These are phyloP conservation scores for Globisporangium nagaii DNA, from an alignment of 352 stramenopile genomes.

Conservation along the genomic window DNA sequence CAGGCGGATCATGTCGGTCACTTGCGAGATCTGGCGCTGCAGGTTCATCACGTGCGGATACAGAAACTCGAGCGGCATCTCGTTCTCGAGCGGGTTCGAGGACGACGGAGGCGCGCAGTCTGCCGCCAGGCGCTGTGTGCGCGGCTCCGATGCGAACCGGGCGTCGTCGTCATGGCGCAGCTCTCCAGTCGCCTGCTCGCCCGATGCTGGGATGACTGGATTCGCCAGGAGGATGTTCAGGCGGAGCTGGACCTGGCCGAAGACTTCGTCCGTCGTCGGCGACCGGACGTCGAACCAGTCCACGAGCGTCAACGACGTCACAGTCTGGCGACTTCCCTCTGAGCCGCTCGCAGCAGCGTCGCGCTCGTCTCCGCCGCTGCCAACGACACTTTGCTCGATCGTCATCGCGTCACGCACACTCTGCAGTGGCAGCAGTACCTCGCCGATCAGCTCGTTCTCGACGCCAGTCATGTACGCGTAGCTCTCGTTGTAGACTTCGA, in stretches of 20 bases:
- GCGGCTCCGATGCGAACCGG: not conserved
- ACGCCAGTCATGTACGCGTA: constrained; percentile 77
- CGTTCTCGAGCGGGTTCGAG: constrained; percentile 43
- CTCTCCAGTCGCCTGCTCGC: constrained; percentile 3
- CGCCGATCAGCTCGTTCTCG: constrained; percentile 67
- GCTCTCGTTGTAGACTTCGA: constrained; percentile 71
- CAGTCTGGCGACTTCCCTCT: constrained; percentile 23
- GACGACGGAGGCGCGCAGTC: constrained; percentile 34
- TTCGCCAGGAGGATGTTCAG: constrained; percentile 71
- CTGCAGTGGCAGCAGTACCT: constrained; percentile 67
- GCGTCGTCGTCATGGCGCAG: constrained; percentile 12
- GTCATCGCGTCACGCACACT: constrained; percentile 61
- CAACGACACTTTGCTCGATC: constrained; percentile 52
- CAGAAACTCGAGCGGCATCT: constrained; percentile 66
- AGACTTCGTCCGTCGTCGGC: constrained; percentile 45
- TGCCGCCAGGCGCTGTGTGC: constrained; percentile 26
- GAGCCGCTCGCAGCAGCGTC: constrained; percentile 10
- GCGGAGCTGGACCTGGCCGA: constrained; percentile 69
- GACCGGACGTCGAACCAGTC: constrained; percentile 80
- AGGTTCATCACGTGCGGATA: constrained; percentile 69
- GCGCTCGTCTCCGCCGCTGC: constrained; percentile 22
- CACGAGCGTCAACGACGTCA: constrained; percentile 62
- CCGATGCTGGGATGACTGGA: constrained; percentile 16
- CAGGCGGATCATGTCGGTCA: constrained; percentile 64
- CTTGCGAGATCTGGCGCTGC: constrained; percentile 52